Evolutionary conservation across 148 eudicot species (phyloP).

Genomic region (Camellia lanceoleosa): DNA sequence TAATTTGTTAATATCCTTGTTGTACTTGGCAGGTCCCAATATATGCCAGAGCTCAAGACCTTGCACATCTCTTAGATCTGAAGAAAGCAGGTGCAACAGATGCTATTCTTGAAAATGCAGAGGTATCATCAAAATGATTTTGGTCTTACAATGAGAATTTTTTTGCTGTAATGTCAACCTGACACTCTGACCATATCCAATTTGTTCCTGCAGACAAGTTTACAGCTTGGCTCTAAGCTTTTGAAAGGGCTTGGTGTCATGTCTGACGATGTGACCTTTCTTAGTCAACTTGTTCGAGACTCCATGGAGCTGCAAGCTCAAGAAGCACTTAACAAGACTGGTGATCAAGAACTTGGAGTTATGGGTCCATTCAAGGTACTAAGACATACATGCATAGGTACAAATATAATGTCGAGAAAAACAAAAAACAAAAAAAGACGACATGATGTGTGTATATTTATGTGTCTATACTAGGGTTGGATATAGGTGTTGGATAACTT

Average conservation of each 20-base stretch:
- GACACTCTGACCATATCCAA: constrained; percentile 14
- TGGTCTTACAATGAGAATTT: neutral
- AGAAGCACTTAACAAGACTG: constrained; percentile 43
- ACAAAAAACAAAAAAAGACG: neutral
- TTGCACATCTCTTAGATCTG: constrained; percentile 73
- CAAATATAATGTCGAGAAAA: neutral
- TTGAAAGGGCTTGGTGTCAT: constrained; percentile 90
- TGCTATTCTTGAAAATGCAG: constrained; percentile 93
- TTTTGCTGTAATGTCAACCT: neutral
- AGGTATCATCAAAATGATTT: constrained; percentile 42
- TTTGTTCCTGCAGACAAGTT: constrained; percentile 65
- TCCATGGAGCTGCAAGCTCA: constrained; percentile 92
- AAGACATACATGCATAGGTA: neutral
- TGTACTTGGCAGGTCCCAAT: constrained; percentile 59
- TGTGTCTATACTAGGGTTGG: neutral
- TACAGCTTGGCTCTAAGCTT: constrained; percentile 96
- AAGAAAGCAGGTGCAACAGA: constrained; percentile 94
- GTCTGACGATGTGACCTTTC: constrained; percentile 84
- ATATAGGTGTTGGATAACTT: too few species aligned
- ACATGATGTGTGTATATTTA: neutral
- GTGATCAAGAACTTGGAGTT: constrained; percentile 43
- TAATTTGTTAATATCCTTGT: neutral
- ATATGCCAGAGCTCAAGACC: constrained; percentile 88
- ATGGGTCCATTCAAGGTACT: constrained; percentile 80
- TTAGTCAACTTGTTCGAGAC: constrained; percentile 69